phyloP scores from a whole-genome alignment of 228 moss, liverwort and hornwort species.

The Sphagnum fallax region DNA sequence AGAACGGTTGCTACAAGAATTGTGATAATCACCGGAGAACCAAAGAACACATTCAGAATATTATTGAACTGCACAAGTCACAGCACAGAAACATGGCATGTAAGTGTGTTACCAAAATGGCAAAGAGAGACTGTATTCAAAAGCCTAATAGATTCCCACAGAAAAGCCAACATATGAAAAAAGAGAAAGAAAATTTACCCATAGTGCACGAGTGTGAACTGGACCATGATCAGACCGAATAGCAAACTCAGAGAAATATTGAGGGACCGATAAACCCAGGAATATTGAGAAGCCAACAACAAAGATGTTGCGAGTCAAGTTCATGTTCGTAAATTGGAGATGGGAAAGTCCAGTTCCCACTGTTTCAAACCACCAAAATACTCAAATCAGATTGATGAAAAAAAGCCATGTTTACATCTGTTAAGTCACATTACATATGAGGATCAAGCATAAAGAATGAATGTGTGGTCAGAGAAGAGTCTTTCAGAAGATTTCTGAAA shows the following conservation, averaged over 20 bases:
- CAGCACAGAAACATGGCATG: neutral
- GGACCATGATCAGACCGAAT: constrained; percentile 46
- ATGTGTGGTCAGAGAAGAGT: neutral
- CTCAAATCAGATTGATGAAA: neutral
- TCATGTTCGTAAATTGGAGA: constrained; percentile 54
- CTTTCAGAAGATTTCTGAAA: neutral
- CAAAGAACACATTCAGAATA: constrained; percentile 36
- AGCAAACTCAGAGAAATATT: constrained; percentile 45
- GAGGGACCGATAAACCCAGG: constrained; percentile 45
- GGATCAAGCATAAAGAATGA: neutral
- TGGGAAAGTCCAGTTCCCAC: constrained; percentile 51
- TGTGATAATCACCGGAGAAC: constrained; percentile 24
- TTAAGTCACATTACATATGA: neutral
- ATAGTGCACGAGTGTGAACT: constrained; percentile 35
- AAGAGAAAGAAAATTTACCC: constrained; percentile 19
- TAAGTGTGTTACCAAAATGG: neutral
- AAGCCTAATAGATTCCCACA: neutral
- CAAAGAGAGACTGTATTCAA: neutral
- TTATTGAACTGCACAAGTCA: constrained; percentile 36
- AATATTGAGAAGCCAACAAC: constrained; percentile 41
- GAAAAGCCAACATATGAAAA: neutral
- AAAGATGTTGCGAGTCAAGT: constrained; percentile 47
- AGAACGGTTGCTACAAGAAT: constrained; percentile 38
- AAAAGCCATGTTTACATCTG: neutral
- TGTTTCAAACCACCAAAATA: constrained; percentile 6